Conservation (phyloP, 2,329 filamentous ascomycete species). For the Alternaria angustiovoidea region DNA sequence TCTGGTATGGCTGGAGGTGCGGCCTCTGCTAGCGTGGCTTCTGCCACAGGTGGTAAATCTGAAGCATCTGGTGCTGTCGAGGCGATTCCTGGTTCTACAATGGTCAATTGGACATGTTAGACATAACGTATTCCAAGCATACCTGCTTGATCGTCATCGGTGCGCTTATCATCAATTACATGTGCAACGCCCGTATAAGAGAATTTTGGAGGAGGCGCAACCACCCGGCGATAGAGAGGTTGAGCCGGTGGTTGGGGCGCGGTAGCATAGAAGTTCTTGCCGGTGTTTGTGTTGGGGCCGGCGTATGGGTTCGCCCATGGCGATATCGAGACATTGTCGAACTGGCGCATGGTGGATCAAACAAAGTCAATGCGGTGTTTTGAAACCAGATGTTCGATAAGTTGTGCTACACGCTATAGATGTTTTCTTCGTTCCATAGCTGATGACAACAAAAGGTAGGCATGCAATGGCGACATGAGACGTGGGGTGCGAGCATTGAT, state of each 20-base stretch:
- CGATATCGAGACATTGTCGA: slow-evolving; percentile 43
- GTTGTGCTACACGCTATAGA: slow-evolving; percentile 45
- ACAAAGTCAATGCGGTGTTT: slow-evolving; percentile 25
- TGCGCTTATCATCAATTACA: slow-evolving; percentile 26
- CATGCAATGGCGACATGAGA: slow-evolving; percentile 47
- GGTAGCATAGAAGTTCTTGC: slow-evolving; percentile 26
- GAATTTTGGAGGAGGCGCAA: slow-evolving; percentile 31
- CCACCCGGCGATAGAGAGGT: slow-evolving; percentile 36
- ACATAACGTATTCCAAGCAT: slow-evolving; percentile 14
- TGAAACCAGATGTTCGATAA: slow-evolving; percentile 33
- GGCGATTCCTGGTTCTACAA: slow-evolving; percentile 32
- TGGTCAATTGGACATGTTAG: slow-evolving; percentile 26
- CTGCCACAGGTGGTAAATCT: slow-evolving; percentile 18
- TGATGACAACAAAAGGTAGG: slow-evolving; percentile 36
- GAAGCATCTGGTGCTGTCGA: slow-evolving; percentile 28
- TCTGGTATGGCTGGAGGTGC: slow-evolving; percentile 16
- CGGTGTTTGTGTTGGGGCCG: slow-evolving; percentile 16
- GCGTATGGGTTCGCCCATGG: slow-evolving; percentile 46
- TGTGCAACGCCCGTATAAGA: slow-evolving; percentile 36
- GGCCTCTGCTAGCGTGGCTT: neutral
- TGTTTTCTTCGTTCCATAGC: slow-evolving; percentile 42
- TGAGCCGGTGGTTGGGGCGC: slow-evolving; percentile 22
- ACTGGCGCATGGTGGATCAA: slow-evolving; percentile 43
- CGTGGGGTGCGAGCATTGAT: slow-evolving; percentile 44
- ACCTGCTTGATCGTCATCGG: slow-evolving; percentile 26